phyloP scores from a whole-genome alignment of 352 stramenopile genomes.

The Phytophthora litchii region DNA sequence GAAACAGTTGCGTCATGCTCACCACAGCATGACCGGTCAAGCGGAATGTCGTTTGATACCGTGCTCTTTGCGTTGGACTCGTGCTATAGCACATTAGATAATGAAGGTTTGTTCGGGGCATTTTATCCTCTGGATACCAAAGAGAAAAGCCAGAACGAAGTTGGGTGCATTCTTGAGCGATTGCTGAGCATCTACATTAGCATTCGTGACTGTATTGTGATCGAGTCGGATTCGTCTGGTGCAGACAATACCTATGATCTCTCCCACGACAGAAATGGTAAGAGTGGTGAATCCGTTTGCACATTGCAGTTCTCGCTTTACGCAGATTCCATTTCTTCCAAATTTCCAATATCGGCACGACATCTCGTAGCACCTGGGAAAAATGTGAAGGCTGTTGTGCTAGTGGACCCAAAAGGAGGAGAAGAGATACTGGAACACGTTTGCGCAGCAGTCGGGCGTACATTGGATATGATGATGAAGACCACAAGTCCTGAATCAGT shows the following conservation, averaged over 20 bases:
- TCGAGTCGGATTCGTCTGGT: background rate
- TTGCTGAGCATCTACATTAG: constrained; percentile 46
- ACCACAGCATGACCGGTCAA: constrained; percentile 2
- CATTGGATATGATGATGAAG: constrained; percentile 31
- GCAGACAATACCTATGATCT: constrained; percentile 1
- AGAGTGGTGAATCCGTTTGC: constrained; percentile 1
- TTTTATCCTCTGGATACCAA: constrained; percentile 13
- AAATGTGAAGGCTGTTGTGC: constrained; percentile 35
- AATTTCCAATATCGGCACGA: constrained; percentile 44
- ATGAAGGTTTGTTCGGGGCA: constrained; percentile 20
- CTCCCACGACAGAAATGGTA: background rate
- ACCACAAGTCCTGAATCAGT: constrained; percentile 11
- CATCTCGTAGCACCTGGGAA: constrained; percentile 36
- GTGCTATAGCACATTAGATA: constrained; percentile 27
- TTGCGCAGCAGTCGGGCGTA: constrained; percentile 43
- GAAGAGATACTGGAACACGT: constrained; percentile 53
- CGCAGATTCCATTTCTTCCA: constrained; percentile 47
- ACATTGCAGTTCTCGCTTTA: constrained; percentile 52
- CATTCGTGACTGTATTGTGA: constrained; percentile 33
- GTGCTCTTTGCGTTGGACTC: constrained; percentile 47
- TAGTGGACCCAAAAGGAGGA: constrained; percentile 46
- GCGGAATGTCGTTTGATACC: constrained; percentile 46
- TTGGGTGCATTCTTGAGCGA: constrained; percentile 30
- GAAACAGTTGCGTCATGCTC: background rate
- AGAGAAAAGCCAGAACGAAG: constrained; percentile 6